phyloP scores from a whole-genome alignment of 2,329 filamentous ascomycete genomes.

The Penicillium sp. region DNA sequence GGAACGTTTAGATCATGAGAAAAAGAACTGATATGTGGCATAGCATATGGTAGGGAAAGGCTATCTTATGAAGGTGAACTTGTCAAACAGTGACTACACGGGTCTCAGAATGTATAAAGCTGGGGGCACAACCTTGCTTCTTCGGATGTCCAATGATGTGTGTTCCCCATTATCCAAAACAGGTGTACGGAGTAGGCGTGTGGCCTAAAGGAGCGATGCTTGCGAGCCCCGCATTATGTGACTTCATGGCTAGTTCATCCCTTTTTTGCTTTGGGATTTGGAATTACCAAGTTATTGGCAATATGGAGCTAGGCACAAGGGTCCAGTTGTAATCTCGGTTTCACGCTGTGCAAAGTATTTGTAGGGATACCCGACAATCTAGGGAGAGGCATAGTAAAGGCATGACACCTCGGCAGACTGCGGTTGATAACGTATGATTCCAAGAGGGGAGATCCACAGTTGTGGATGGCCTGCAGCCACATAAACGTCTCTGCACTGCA shows the following conservation, averaged over 20 bases:
- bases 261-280: neutral
- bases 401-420: neutral
- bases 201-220: neutral
- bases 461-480: neutral
- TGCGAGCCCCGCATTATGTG: slow-evolving; percentile 8
- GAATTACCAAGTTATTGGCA: neutral
- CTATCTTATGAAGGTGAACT: neutral
- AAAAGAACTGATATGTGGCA: neutral
- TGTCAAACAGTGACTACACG: neutral
- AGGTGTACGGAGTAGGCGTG: neutral
- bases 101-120: neutral
- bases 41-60: neutral
- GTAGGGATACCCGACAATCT: neutral
- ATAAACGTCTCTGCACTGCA: neutral
- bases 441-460: neutral
- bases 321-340: neutral
- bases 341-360: neutral
- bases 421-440: neutral
- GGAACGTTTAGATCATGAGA: neutral
- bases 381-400: neutral
- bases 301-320: neutral
- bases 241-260: neutral
- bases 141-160: neutral
- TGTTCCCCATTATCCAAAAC: neutral
- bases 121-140: neutral